These are phyloP conservation scores for Ogataea pilisensis DNA, from an alignment of 805 yeast genomes.

Conservation along the genomic window DNA sequence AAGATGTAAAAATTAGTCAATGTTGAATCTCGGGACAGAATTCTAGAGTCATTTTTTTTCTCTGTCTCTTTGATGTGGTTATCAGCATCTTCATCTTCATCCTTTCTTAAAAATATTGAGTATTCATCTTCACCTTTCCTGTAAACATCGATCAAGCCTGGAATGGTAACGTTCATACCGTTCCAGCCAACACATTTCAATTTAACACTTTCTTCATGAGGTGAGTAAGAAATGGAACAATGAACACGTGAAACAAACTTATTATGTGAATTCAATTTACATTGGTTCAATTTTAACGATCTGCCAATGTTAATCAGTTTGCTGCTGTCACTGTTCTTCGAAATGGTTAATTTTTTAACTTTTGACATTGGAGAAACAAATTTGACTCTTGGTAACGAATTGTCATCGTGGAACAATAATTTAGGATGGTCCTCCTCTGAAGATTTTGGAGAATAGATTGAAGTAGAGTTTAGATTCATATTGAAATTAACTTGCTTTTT, in stretches of 20 bases:
- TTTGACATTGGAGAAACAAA: conserved; percentile 35
- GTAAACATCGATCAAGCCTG: conserved; percentile 36
- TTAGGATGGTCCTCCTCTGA: too few species aligned
- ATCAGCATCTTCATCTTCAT: conserved; percentile 1
- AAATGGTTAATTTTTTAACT: conserved; percentile 38
- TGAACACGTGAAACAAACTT: conserved; percentile 68
- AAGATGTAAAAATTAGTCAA: conserved; percentile 54
- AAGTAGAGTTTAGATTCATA: conserved; percentile 23
- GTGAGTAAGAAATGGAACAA: conserved; percentile 44
- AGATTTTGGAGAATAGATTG: conserved; percentile 32
- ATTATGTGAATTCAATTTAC: conserved; percentile 42
- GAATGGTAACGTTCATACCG: conserved; percentile 68
- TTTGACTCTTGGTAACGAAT: conserved; percentile 12
- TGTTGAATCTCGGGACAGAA: conserved; percentile 38
- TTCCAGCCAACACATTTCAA: conserved; percentile 79
- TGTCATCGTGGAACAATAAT: too few species aligned
- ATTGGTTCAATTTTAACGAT: conserved; percentile 58
- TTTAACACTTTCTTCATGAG: conserved; percentile 37
- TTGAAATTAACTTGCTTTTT: conserved; percentile 11
- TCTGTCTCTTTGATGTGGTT: too few species aligned
- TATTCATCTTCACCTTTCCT: conserved; percentile 16
- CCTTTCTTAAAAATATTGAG: conserved; percentile 12
- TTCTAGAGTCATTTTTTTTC: conserved; percentile 19
- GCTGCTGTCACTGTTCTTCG: conserved; percentile 28
- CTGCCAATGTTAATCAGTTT: conserved; percentile 58